These are phyloP conservation scores for Panaeolus cyanescens DNA, from an alignment of 768 basidiomycete genomes.

Conservation along the genomic window DNA sequence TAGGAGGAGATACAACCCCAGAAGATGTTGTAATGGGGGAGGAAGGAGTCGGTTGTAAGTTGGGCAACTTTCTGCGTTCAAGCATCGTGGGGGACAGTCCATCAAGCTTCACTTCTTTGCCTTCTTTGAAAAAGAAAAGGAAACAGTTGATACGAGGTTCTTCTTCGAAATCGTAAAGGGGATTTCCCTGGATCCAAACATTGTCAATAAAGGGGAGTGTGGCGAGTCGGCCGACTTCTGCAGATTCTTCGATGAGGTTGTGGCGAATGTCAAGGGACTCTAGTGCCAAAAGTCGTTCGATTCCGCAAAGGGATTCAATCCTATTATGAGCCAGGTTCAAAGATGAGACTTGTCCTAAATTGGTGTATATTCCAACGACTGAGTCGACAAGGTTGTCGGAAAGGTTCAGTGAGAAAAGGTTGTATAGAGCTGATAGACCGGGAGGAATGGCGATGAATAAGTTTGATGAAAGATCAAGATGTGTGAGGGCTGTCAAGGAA, in stretches of 20 bases:
- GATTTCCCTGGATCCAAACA: constrained; percentile 86
- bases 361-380: constrained; percentile 82
- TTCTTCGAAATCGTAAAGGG: constrained; percentile 72
- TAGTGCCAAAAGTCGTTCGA: constrained; percentile 85
- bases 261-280: constrained; percentile 82
- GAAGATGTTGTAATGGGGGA: constrained; percentile 29
- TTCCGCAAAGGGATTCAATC: constrained; percentile 91
- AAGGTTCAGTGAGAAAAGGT: constrained; percentile 91
- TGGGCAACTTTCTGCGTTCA: constrained; percentile 63
- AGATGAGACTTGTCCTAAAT: constrained; percentile 73
- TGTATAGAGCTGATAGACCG: constrained; percentile 71
- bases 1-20: constrained; percentile 40
- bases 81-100: constrained; percentile 69
- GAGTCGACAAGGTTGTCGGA: constrained; percentile 98
- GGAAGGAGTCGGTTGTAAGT: constrained; percentile 49
- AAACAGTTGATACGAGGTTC: constrained; percentile 80
- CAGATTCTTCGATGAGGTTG: constrained; percentile 80
- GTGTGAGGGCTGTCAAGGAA: constrained; percentile 71
- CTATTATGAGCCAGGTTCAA: constrained; percentile 87
- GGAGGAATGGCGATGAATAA: constrained; percentile 86
- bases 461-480: constrained; percentile 90
- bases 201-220: constrained; percentile 77
- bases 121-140: constrained; percentile 82
- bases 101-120: constrained; percentile 77
- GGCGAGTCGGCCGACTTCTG: constrained; percentile 83